Conservation (phyloP, 2,329 filamentous ascomycete species). For the Teratosphaeria gauchensis region DNA sequence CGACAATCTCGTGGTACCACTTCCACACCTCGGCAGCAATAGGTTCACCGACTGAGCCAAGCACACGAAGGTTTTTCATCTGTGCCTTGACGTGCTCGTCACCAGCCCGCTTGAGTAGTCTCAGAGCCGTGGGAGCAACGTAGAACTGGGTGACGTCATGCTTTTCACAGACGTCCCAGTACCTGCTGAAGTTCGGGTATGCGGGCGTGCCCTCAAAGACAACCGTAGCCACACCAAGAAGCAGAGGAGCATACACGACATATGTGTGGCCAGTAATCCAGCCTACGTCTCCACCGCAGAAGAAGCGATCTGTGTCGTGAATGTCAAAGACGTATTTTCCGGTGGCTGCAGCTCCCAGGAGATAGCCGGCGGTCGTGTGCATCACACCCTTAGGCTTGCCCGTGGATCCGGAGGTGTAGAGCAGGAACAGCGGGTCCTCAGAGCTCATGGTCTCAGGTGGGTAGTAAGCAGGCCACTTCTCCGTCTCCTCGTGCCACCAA, state of each 20-base stretch:
- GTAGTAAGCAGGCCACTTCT: constrained; percentile 92
- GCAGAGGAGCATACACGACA: constrained; percentile 88
- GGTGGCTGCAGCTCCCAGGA: constrained; percentile 85
- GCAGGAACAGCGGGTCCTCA: constrained; percentile 91
- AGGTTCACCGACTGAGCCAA: constrained; percentile 93
- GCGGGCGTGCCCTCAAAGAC: constrained; percentile 97
- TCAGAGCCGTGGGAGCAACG: constrained; percentile 86
- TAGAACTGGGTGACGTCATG: constrained; percentile 97
- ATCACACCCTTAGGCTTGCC: constrained; percentile 98
- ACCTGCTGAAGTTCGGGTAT: constrained; percentile 94
- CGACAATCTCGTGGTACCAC: constrained; percentile 95
- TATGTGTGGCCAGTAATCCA: constrained; percentile 99
- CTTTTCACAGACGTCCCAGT: constrained; percentile 97
- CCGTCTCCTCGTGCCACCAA: constrained; percentile 98
- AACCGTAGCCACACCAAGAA: constrained; percentile 87
- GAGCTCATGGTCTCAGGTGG: constrained; percentile 81
- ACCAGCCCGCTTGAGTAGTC: constrained; percentile 88
- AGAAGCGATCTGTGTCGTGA: constrained; percentile 85
- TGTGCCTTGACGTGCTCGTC: constrained; percentile 82
- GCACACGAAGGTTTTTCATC: constrained; percentile 80
- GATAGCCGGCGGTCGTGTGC: constrained; percentile 92
- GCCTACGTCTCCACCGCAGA: constrained; percentile 95
- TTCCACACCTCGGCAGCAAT: constrained; percentile 99
- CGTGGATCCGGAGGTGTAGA: constrained; percentile 96
- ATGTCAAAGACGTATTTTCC: constrained; percentile 99